Evolutionary conservation across 2,329 filamentous ascomycete genomes (phyloP), one percentile per base, ranked within the genome.

Genomic region (Sphaerostilbella broomeana): DNA sequence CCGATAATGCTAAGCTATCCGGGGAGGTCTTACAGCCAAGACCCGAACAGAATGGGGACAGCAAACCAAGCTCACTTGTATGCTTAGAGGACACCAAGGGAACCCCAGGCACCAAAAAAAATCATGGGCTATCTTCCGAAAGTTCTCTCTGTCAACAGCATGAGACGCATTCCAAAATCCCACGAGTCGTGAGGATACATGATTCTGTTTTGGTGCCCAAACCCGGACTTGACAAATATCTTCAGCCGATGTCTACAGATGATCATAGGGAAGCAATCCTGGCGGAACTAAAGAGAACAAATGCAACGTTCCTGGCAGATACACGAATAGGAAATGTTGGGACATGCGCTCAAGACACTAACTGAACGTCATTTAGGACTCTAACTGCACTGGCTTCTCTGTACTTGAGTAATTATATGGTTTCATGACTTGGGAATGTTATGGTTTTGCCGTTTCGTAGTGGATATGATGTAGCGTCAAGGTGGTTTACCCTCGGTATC

Each of bases 231-330:
- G 47, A 52, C 4, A 47, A 49, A 38, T 50, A 54, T 20, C 25
- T 57, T 5, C 38, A 35, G 12, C 47, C 47, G 7, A 12, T 7
- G 2, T 25, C 40, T 6, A 11, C 28, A 6, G 42, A 47, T 24
- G 46, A 36, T 6, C 45, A 50, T 19, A 49, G 55, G 10, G 37
- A 53, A 32, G 39, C 51, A 11, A 45, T 61, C n/a, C 44, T 61
- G 8, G 46, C 47, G 19, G 47, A 56, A 22, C 48, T 61, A 6
- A 50, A 55, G 35, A 53, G 43, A 13, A 48, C 51, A 5, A 54
- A 57, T 4, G 43, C 44, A 4, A 58, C 53, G 19, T 61, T 61
- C 28, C 38, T 60, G 5, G 40, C 42, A 2, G 47, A 56, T 15
- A 21, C 18, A 25, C 11, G 10, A n/a, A 20, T 8, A 16, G 26